phyloP scores from a whole-genome alignment of 164 flowering plant species.

The Santalum album region DNA sequence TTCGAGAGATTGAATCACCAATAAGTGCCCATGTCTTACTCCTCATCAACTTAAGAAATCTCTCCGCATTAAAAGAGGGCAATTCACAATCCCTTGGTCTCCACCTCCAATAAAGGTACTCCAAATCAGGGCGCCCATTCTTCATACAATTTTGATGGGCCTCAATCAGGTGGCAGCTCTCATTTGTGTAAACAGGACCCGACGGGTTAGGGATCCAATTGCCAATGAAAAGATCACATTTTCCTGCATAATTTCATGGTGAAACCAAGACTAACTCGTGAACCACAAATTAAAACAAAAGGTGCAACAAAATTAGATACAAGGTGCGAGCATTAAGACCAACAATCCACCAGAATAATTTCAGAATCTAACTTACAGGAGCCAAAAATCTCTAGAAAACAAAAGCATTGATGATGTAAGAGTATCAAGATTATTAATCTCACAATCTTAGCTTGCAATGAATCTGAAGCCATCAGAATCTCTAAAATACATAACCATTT shows the following conservation, averaged over 20 bases:
- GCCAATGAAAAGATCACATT: slow-evolving; percentile 70
- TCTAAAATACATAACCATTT: too few species aligned
- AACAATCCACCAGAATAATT: not conserved
- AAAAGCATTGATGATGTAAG: too few species aligned
- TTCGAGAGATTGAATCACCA: slow-evolving; percentile 90
- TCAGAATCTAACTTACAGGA: too few species aligned
- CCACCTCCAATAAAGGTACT: slow-evolving; percentile 89
- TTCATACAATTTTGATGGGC: slow-evolving; percentile 85
- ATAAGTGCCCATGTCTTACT: slow-evolving; percentile 71
- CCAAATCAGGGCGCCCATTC: slow-evolving; percentile 86
- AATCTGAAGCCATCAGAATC: too few species aligned
- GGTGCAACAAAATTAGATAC: not conserved
- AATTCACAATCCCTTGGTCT: slow-evolving; percentile 59
- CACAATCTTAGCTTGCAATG: too few species aligned
- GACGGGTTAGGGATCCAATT: slow-evolving; percentile 68
- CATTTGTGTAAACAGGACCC: slow-evolving; percentile 74
- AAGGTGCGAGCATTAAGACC: not conserved
- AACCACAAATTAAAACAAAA: not conserved
- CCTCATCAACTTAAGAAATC: slow-evolving; percentile 71
- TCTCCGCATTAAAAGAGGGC: slow-evolving; percentile 48
- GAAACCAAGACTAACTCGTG: not conserved
- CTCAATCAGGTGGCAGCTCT: slow-evolving; percentile 57
- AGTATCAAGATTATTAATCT: too few species aligned
- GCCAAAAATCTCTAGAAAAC: too few species aligned
- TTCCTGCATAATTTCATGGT: slow-evolving; percentile 24